Conservation (phyloP, 2,329 filamentous ascomycete species). For the Penicillium sp. region DNA sequence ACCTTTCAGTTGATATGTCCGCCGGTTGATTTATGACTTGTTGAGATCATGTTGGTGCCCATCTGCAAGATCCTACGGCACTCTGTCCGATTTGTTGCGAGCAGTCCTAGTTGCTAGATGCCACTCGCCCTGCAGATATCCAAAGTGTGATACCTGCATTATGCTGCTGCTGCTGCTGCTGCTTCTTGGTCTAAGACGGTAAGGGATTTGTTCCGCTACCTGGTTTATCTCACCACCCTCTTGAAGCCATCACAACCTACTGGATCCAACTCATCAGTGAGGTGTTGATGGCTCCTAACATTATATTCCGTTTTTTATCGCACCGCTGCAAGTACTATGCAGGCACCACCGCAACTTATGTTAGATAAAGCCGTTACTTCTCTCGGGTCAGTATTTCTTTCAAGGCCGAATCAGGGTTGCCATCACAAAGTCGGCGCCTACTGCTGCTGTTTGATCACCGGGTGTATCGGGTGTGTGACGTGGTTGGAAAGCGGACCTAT, state of each 20-base stretch:
- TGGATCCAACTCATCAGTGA: slow-evolving; percentile 52
- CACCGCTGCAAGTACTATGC: slow-evolving; percentile 63
- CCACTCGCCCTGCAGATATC: slow-evolving; percentile 61
- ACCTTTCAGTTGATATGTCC: slow-evolving; percentile 4
- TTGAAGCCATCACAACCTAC: slow-evolving; percentile 38
- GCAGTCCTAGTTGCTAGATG: slow-evolving; percentile 36
- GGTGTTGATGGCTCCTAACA: slow-evolving; percentile 69
- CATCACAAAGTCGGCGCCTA: not conserved
- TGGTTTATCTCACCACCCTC: slow-evolving; percentile 66
- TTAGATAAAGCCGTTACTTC: not conserved
- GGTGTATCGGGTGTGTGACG: not conserved
- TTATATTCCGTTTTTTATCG: slow-evolving; percentile 66
- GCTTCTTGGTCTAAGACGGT: slow-evolving; percentile 63
- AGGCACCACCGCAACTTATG: slow-evolving; percentile 38
- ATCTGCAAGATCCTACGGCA: slow-evolving; percentile 15
- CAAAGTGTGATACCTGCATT: slow-evolving; percentile 79
- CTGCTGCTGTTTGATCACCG: not conserved
- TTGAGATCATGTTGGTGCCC: not conserved
- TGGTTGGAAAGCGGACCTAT: not conserved
- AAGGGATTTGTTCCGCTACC: slow-evolving; percentile 70
- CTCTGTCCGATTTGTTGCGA: not conserved
- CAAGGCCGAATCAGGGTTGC: not conserved
- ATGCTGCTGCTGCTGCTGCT: slow-evolving; percentile 61
- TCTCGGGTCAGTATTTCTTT: not conserved
- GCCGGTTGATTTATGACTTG: not conserved